Conservation (phyloP, 1,139 yeast genomes). For the Blastobotrys aristatus region DNA sequence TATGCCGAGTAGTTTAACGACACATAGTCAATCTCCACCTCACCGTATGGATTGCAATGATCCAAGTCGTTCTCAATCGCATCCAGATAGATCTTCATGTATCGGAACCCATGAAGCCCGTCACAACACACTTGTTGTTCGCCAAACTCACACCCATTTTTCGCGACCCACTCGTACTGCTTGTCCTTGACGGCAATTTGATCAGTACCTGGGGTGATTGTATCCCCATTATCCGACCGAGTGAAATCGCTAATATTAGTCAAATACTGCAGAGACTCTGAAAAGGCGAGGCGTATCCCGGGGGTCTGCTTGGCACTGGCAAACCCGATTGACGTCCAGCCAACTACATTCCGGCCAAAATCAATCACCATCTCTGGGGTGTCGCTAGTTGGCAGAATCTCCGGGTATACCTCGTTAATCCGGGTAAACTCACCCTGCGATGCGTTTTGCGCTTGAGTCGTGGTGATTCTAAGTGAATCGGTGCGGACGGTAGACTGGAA, state of each 20-base stretch:
- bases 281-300: not conserved
- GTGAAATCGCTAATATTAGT: conserved; percentile 1
- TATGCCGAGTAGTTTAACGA: not conserved
- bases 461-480: not conserved
- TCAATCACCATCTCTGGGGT: conserved; percentile 2
- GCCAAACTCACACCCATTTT: not conserved
- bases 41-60: not conserved
- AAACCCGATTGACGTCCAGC: not conserved
- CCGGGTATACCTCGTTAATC: not conserved
- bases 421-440: not conserved
- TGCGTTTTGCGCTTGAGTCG: not conserved
- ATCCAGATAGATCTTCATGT: not conserved
- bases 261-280: not conserved
- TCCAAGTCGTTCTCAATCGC: not conserved
- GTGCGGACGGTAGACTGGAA: not conserved
- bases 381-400: not conserved
- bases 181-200: not conserved
- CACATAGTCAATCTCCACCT: conserved; percentile 1
- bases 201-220: conserved; percentile 3
- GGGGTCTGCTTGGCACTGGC: not conserved
- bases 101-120: conserved; percentile 4
- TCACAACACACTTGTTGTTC: not conserved
- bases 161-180: not conserved
- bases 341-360: conserved; percentile 4
- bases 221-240: conserved; percentile 2